Base-by-base conservation (phyloP, 305 asterid species). In the Vinca major region DNA sequence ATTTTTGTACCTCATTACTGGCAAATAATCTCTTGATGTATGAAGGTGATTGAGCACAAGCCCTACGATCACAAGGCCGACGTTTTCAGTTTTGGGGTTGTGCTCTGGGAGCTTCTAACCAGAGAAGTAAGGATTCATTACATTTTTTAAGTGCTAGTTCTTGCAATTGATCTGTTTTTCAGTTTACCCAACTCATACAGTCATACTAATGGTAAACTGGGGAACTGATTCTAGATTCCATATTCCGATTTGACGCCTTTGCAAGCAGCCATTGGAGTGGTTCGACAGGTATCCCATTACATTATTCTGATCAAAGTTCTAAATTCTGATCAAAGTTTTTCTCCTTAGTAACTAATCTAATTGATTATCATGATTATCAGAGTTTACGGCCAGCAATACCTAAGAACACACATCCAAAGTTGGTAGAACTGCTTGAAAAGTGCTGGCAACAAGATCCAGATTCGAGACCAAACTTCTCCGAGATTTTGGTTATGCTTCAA, bases 231-330 rank as follows among this genome's bases (percentile, higher is more conserved):
- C 20, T 89, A 91, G 97, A 84, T 91, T 64, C 97, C 96, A 7
- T 91, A 91, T 53, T 90, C 84, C 74, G 83, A 84, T 81, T 77
- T 87, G 74, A 87, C 97, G 57, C 97, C 97, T 51, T 74, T 91
- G 79, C 97, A 91, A 83, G 97, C 97, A 26, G 97, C 97, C 20
- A 88, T 91, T 67, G 97, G 97, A 16, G 97, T 91, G 66, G 97
- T 91, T 79, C 98, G 90, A 74, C 85, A 90, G 95, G 98, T 92
- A 84, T 39, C 44, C 40, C 56, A 13, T 16, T 16, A n/a, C 20
- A 7, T 41, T 20, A 17, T 20, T 48, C 11, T 21, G 49, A 16
- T 67, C 64, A 8, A 56, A 43, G 43, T 26, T 26, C 33, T 1
- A 26, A 26, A 26, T 26, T 26, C 33, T 26, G 33, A 26, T 26